Percentiles rank a stretch among this genome's conserved stretches.
phyloP scores from a whole-genome alignment of 2,329 filamentous ascomycete genomes.

The Rhexocercosporidium sp. region DNA sequence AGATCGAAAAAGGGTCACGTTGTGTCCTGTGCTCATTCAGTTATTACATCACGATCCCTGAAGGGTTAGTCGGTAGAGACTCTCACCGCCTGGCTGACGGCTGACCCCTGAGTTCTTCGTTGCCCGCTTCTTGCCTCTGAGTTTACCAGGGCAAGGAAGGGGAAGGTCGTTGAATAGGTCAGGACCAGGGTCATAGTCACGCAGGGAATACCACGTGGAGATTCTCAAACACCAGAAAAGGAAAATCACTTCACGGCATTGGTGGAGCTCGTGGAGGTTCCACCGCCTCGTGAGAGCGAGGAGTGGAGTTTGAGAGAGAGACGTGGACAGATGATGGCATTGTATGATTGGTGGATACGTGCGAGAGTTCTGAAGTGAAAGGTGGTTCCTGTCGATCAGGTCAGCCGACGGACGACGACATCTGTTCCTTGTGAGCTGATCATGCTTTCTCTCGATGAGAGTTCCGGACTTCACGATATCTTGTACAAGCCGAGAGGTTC shows the following conservation, averaged over 20 bases:
- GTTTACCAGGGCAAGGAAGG: neutral
- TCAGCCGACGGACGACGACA: neutral
- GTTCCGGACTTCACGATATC: no score
- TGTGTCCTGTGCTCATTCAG: neutral
- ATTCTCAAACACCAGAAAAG: neutral
- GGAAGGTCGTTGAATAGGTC: neutral
- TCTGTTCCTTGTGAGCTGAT: no score
- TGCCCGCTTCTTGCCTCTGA: neutral
- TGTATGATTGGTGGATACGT: neutral
- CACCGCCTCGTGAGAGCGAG: neutral
- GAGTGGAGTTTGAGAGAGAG: neutral
- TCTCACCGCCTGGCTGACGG: neutral
- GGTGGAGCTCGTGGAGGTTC: neutral
- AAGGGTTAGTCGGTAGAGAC: neutral
- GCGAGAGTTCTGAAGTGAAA: neutral
- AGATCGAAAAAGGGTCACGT: neutral
- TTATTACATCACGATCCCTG: conserved; percentile 6
- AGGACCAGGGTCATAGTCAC: neutral
- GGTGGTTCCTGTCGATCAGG: neutral
- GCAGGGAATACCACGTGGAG: conserved; percentile 7
- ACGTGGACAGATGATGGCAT: conserved; percentile 6
- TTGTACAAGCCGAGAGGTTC: neutral
- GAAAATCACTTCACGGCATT: neutral
- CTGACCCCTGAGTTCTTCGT: neutral
- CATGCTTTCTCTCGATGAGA: no score